Percentiles rank a stretch among this genome's conserved stretches.
These are phyloP conservation scores for Stygiomarasmius scandens DNA, from an alignment of 1,284 basidiomycete species.

Conservation along the genomic window DNA sequence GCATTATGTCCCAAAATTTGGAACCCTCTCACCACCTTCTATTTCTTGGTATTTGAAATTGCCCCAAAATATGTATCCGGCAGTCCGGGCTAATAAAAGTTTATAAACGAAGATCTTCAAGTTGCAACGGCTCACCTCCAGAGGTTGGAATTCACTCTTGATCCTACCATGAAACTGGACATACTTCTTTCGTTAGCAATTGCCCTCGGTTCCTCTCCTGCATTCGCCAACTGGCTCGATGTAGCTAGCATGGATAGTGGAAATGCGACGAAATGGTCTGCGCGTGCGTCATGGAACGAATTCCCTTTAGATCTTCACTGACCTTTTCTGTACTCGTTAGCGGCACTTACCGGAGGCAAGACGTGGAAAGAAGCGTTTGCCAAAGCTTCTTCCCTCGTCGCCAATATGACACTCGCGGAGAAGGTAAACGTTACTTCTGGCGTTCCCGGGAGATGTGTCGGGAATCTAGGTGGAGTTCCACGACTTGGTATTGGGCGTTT, in stretches of 20 bases:
- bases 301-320: neutral
- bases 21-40: too few relatives aligned
- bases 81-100: too few relatives aligned
- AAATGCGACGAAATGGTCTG: neutral
- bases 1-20: too few relatives aligned
- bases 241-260: neutral
- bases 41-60: too few relatives aligned
- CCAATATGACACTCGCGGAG: conserved; percentile 48
- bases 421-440: conserved; percentile 58
- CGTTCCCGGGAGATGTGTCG: conserved; percentile 24
- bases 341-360: neutral
- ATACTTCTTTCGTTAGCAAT: neutral
- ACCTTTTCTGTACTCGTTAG: neutral
- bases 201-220: neutral
- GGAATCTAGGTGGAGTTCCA: neutral
- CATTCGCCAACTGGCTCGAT: neutral
- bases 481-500: neutral
- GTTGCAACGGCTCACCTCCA: too few relatives aligned
- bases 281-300: neutral
- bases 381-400: conserved; percentile 20
- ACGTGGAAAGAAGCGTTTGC: neutral
- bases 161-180: neutral
- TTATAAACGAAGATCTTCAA: too few relatives aligned
- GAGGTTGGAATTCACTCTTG: too few relatives aligned
- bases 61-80: too few relatives aligned